Percentiles rank a stretch among this genome's conserved stretches.
Conservation (phyloP, 2,329 filamentous ascomycete species). For the Tricladium varicosporioides region DNA sequence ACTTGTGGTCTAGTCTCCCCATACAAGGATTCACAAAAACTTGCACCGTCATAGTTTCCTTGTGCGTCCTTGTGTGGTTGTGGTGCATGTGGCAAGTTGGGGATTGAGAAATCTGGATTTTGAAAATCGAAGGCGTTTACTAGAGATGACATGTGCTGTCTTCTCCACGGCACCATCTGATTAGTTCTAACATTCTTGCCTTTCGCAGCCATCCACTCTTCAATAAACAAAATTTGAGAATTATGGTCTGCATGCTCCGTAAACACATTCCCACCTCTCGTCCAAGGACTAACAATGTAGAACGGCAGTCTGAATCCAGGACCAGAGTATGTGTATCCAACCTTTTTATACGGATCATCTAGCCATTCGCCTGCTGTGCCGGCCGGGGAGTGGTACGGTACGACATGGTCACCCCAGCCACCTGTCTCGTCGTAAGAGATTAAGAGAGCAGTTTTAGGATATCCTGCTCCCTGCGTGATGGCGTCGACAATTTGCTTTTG, state of each 20-base stretch:
- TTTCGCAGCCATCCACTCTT: slow-evolving; percentile 47
- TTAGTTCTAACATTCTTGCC: slow-evolving; percentile 40
- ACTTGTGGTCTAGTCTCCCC: slow-evolving; percentile 40
- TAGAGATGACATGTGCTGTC: slow-evolving; percentile 47
- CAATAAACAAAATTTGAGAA: slow-evolving; percentile 53
- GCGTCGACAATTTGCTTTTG: slow-evolving; percentile 51
- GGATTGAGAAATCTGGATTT: slow-evolving; percentile 47
- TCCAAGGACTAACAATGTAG: slow-evolving; percentile 55
- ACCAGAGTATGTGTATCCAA: slow-evolving; percentile 42
- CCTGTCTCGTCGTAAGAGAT: slow-evolving; percentile 42
- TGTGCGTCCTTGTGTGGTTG: slow-evolving; percentile 41
- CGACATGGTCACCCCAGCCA: slow-evolving; percentile 53
- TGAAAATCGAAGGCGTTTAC: slow-evolving; percentile 46
- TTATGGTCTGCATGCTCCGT: slow-evolving; percentile 53
- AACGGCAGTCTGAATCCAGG: slow-evolving; percentile 51
- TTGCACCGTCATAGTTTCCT: slow-evolving; percentile 45
- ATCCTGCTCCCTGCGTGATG: slow-evolving; percentile 48
- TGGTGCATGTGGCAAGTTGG: slow-evolving; percentile 42
- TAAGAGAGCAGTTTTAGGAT: slow-evolving; percentile 30
- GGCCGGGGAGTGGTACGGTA: slow-evolving; percentile 48
- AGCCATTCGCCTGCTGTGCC: slow-evolving; percentile 52
- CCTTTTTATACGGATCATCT: slow-evolving; percentile 42
- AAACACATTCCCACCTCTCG: slow-evolving; percentile 50
- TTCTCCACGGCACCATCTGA: slow-evolving; percentile 45
- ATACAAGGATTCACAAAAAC: slow-evolving; percentile 43